phyloP scores from a whole-genome alignment of 1,284 basidiomycete species.

The Amylostereum chailletii region DNA sequence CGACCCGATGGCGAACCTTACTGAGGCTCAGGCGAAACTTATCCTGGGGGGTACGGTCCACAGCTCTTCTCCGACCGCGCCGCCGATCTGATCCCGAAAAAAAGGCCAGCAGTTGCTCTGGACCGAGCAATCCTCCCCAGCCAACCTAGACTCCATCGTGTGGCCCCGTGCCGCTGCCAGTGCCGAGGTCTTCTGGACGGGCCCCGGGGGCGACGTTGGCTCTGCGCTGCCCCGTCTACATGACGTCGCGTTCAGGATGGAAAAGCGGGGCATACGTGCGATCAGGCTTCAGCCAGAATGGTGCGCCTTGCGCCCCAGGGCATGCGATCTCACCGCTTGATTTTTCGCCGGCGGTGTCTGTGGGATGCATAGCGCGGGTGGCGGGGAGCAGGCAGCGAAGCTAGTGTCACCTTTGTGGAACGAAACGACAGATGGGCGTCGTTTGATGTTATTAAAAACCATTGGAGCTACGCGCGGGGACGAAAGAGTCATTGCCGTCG shows the following conservation, averaged over 20 bases:
- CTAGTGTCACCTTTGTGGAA: too few species aligned
- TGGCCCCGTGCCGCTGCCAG: slow-evolving; percentile 78
- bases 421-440: too few species aligned
- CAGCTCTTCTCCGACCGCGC: not conserved
- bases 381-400: too few species aligned
- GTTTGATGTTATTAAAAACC: too few species aligned
- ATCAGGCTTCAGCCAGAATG: slow-evolving; percentile 72
- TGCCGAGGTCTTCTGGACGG: slow-evolving; percentile 83
- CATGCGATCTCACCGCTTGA: slow-evolving; percentile 35
- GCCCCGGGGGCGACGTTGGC: slow-evolving; percentile 42
- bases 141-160: slow-evolving; percentile 60
- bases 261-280: slow-evolving; percentile 57
- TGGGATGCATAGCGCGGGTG: too few species aligned
- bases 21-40: slow-evolving; percentile 35
- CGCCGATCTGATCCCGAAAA: not conserved
- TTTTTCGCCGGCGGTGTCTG: too few species aligned
- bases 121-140: slow-evolving; percentile 67
- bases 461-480: too few species aligned
- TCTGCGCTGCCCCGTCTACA: slow-evolving; percentile 71
- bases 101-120: slow-evolving; percentile 60
- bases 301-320: slow-evolving; percentile 66
- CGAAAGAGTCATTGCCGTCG: too few species aligned
- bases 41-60: slow-evolving; percentile 44
- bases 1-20: slow-evolving; percentile 56
- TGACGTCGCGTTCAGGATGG: slow-evolving; percentile 63